These are phyloP conservation scores for Diphasiastrum complanatum DNA, from an alignment of 83 land plant species.

Conservation along the genomic window DNA sequence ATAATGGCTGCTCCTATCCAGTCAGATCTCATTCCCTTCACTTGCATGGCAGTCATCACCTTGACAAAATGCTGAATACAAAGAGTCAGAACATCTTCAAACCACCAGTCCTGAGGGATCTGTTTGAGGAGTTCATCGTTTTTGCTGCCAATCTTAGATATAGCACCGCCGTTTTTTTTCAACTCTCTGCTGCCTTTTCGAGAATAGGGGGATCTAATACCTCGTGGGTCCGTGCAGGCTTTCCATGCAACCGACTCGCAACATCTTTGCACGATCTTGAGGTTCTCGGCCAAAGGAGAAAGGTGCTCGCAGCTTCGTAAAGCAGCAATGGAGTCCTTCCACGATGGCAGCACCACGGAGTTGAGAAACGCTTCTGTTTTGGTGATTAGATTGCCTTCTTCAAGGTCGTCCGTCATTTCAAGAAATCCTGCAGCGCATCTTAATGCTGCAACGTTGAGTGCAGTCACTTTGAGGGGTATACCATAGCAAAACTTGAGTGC, in stretches of 20 bases:
- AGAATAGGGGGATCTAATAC: slow-evolving; percentile 61
- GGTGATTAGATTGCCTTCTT: slow-evolving; percentile 53
- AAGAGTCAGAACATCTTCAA: slow-evolving; percentile 57
- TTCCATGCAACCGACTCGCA: slow-evolving; percentile 62
- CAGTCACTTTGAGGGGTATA: slow-evolving; percentile 51
- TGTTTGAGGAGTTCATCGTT: slow-evolving; percentile 36
- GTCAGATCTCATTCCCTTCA: slow-evolving; percentile 43
- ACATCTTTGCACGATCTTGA: slow-evolving; percentile 63
- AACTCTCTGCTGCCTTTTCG: slow-evolving; percentile 43
- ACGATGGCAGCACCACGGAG: slow-evolving; percentile 49
- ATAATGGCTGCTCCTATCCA: slow-evolving; percentile 46
- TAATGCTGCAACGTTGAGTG: slow-evolving; percentile 45
- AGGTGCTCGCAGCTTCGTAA: slow-evolving; percentile 58
- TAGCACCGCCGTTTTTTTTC: slow-evolving; percentile 63
- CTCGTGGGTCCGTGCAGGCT: slow-evolving; percentile 67
- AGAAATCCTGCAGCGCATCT: slow-evolving; percentile 62
- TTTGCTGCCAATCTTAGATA: slow-evolving; percentile 65
- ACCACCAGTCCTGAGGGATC: slow-evolving; percentile 63
- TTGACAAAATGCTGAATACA: slow-evolving; percentile 50
- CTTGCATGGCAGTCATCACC: slow-evolving; percentile 44
- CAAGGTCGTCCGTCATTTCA: slow-evolving; percentile 58
- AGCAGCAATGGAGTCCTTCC: slow-evolving; percentile 68
- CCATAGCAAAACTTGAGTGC: slow-evolving; percentile 27
- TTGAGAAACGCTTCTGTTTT: slow-evolving; percentile 53
- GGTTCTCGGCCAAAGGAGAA: slow-evolving; percentile 73